phyloP scores from a whole-genome alignment of 345 rosid genomes.

The Clarkia xantiana region DNA sequence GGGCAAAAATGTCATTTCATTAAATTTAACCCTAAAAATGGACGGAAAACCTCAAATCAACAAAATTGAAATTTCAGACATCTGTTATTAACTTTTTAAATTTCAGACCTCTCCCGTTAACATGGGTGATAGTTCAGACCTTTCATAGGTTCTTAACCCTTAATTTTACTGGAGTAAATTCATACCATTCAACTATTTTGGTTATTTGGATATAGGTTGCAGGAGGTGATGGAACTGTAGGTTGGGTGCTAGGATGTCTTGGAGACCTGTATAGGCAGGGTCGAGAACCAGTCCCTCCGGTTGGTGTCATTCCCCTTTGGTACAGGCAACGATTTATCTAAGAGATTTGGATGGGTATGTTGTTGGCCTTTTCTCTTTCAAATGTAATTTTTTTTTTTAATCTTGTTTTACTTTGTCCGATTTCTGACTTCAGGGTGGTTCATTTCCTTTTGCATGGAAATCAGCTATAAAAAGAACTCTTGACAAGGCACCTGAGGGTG shows the following conservation, averaged over 20 bases:
- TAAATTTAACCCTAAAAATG: too few relatives aligned
- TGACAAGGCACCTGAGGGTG: conserved; percentile 38
- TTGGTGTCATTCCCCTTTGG: conserved; percentile 89
- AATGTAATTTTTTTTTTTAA: too few relatives aligned
- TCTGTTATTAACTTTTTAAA: too few relatives aligned
- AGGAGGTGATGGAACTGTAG: conserved; percentile 99
- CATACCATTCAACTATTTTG: background rate
- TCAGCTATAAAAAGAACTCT: conserved; percentile 75
- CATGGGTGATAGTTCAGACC: too few relatives aligned
- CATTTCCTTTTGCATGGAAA: conserved; percentile 94
- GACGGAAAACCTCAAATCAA: too few relatives aligned
- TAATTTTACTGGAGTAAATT: too few relatives aligned
- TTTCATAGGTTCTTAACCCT: too few relatives aligned
- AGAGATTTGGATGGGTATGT: conserved; percentile 96
- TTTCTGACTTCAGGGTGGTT: conserved; percentile 56
- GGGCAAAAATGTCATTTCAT: too few relatives aligned
- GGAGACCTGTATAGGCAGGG: conserved; percentile 42
- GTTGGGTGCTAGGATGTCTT: conserved; percentile 89
- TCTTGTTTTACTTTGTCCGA: too few relatives aligned
- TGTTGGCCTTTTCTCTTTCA: conserved; percentile 11
- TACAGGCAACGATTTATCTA: conserved; percentile 83
- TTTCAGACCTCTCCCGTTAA: too few relatives aligned
- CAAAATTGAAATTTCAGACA: too few relatives aligned
- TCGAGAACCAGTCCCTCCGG: conserved; percentile 66
- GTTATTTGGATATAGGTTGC: conserved; percentile 59